These are phyloP conservation scores for Candida insectalens DNA, from an alignment of 805 yeast species.

Conservation along the genomic window DNA sequence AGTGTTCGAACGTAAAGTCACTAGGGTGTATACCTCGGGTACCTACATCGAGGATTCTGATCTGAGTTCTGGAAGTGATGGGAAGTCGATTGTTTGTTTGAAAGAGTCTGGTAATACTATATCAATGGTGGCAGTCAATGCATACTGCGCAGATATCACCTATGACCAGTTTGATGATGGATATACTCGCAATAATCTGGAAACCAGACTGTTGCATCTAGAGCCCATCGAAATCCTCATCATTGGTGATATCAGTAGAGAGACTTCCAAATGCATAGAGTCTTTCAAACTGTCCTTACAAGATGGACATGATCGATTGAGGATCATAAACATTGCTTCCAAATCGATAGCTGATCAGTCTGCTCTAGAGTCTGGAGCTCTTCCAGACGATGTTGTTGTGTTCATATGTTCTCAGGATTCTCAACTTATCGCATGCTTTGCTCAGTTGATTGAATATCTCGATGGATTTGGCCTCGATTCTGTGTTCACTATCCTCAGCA, in stretches of 20 bases:
- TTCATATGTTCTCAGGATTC: conserved; percentile 10
- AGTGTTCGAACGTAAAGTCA: conserved; percentile 59
- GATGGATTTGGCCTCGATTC: conserved; percentile 51
- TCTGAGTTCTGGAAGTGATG: conserved; percentile 18
- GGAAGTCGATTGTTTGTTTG: conserved; percentile 39
- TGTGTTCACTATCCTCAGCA: conserved; percentile 41
- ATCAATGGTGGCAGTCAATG: conserved; percentile 55
- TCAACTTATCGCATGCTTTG: conserved; percentile 21
- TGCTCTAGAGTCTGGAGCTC: not conserved
- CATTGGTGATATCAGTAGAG: conserved; percentile 29
- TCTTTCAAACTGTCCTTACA: not conserved
- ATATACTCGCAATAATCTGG: conserved; percentile 47
- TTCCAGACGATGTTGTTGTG: conserved; percentile 7
- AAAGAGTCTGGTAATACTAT: conserved; percentile 21
- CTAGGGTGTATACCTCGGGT: conserved; percentile 71
- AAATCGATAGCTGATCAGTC: conserved; percentile 6
- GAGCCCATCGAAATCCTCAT: conserved; percentile 68
- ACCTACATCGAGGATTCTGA: conserved; percentile 60
- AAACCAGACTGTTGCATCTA: conserved; percentile 64
- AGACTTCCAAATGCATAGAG: conserved; percentile 20
- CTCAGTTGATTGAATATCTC: conserved; percentile 44
- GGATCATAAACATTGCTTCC: not conserved
- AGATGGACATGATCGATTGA: not conserved
- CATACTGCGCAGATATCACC: conserved; percentile 65
- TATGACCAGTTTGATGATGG: conserved; percentile 65